Evolutionary conservation across 805 yeast genomes (phyloP).

Genomic region (Cyberlindnera sargentensis): DNA sequence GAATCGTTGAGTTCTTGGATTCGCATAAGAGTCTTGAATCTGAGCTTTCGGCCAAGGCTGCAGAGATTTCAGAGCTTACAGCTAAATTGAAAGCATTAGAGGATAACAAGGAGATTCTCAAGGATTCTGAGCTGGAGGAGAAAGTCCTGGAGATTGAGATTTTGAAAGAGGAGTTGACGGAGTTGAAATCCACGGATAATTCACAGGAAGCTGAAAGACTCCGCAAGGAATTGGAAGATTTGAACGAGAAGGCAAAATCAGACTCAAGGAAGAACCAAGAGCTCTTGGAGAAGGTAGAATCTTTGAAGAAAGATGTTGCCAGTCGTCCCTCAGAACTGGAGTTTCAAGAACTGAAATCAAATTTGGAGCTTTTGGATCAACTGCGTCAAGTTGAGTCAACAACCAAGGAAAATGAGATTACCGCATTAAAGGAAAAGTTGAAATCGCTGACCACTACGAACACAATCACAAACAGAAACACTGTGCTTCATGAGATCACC

Average conservation of each 20-base stretch:
- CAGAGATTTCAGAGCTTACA: constrained; percentile 1
- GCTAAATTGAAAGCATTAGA: constrained; percentile 1
- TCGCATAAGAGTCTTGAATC: background rate
- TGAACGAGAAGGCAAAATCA: constrained; percentile 4
- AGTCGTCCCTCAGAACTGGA: constrained; percentile 34
- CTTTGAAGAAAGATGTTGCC: constrained; percentile 19
- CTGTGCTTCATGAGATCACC: background rate
- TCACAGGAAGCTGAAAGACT: background rate
- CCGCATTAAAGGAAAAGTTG: constrained; percentile 14
- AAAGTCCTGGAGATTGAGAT: constrained; percentile 19
- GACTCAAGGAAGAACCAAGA: constrained; percentile 19
- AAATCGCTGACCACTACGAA: background rate
- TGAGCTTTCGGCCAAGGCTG: constrained; percentile 1
- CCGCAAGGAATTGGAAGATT: constrained; percentile 4
- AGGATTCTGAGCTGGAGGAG: constrained; percentile 17
- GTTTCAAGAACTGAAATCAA: constrained; percentile 38
- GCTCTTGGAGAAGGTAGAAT: constrained; percentile 18
- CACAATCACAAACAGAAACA: background rate
- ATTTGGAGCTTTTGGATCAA: constrained; percentile 34
- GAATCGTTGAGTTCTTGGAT: background rate
- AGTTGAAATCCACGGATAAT: constrained; percentile 8
- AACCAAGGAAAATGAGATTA: constrained; percentile 22
- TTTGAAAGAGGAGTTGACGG: constrained; percentile 17
- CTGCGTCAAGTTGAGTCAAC: constrained; percentile 24
- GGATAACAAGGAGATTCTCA: constrained; percentile 7